Base-by-base conservation (phyloP, 345 rosid genomes). In the Ailanthus altissimus region DNA sequence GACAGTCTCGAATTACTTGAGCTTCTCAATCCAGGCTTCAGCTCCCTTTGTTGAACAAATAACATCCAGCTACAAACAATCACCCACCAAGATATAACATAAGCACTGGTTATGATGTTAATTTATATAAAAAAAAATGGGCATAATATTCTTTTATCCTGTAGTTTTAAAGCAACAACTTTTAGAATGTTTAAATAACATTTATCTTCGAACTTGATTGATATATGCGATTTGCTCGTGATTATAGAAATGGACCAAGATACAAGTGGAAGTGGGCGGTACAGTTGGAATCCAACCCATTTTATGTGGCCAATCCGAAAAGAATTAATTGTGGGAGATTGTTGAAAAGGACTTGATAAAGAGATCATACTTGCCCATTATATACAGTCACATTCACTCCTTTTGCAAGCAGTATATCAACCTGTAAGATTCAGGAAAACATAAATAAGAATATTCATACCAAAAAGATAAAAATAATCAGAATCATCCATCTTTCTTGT, bases 21-120 rank as follows among this genome's bases (percentile, higher is more conserved):
- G 98, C 80, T 95, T 95, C 67, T 84, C 86, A 75, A 95, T 81
- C 99, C 99, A 95, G 50, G 98, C 92, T 88, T 93, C 90, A 47
- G 92, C 84, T 28, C 99, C 98, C 81, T 82, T 90, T 69, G 96
- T 90, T 81, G 97, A 80, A 82, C 98, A 95, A 20, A 93, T 92
- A 18, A 93, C 72, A 88, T 95, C 98, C 80, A 93, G 88, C 99
- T 93, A 77, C 80, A 25, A 56, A 77, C 80, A 25, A 56, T 10
- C 26, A 59, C 42, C 26, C 57, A 69, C 21, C 60, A 56, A n/a
- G 8, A 1, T 25, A 8, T 8, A 32, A 6, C 25, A 56, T 56
- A n/a, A n/a, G 8, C 38, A 32, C 38, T 3, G 3, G 38, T 32
- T n/a, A n/a, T n/a, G n/a, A n/a, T n/a, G n/a, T n/a, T n/a, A n/a